Base-by-base conservation (phyloP, 169 alveolate species). In the Cryptosporidium sp. region DNA sequence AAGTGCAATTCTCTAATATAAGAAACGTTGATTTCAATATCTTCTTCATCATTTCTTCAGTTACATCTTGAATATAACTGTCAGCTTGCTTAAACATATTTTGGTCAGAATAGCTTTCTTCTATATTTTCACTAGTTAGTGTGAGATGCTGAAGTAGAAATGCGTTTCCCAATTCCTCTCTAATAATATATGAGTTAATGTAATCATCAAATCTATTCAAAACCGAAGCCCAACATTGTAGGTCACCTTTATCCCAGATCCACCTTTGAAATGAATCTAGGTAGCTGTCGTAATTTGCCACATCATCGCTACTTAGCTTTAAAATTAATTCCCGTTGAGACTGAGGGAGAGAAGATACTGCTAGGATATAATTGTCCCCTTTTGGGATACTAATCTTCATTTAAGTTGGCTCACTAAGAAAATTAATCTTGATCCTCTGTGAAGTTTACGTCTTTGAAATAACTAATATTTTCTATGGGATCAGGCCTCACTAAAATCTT, bases 191-290 rank as follows among this genome's bases (percentile, higher is more conserved):
- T 3, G 41, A 62, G 75, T 59, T 80, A 26, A 80, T 35, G 68
- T 80, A 80, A 67, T 80, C 89, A 67, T 80, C 89, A 80, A 80
- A 80, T 65, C 89, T 59, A 48, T 80, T 80, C 33, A 80, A 65
- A 61, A 65, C 89, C 31, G 89, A 80, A 7, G 89, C 89, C 89
- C 89, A 80, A 50, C 89, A 80, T 8, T 80, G 89, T 12, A 80
- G 69, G 62, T 80, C 89, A 48, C 89, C 89, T 18, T 80, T 80
- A 39, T 80, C 89, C 89, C 89, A 80, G 39, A 80, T 80, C 89
- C 89, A 80, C 33, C 89, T 58, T 37, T 80, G 89, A 65, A 80
- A 80, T 12, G 67, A 26, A 65, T 80, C 89, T 9, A 80, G 65
- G 59, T 80, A 80, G 14, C 69, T 48, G 33, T 80, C 75, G 21